Base-by-base conservation (phyloP, 106 monocot species). In the Allium cepa region DNA sequence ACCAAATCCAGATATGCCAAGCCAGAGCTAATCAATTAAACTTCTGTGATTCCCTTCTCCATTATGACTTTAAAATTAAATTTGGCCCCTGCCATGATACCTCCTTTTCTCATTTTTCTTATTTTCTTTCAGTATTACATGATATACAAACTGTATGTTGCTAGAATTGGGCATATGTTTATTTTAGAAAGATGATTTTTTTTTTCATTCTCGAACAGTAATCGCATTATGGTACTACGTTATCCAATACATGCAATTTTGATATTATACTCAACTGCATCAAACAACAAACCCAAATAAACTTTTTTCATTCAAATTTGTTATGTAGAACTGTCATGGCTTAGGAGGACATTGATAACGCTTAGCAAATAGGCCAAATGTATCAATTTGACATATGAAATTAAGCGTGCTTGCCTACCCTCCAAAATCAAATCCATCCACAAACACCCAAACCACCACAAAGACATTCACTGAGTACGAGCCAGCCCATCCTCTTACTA, bases 361-460 rank as follows among this genome's bases (percentile, higher is more conserved):
- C 73, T 85, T 92, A 46, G 88, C 83, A 82, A 92, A 92, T 63
- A 92, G 82, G 0, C 92, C 92, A 79, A 88, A 92, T 10, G 80
- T 85, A 46, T 80, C 69, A 12, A 92, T 73, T 56, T 92, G 92
- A 1, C 59, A 82, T 16, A 92, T 70, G 76, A 92, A 92, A 48
- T 92, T 88, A 15, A 80, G 50, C 73, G 77, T 76, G 83, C 88
- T 92, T 10, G 92, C 92, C 92, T 88, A 92, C 47, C 88, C 92
- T n/a, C 91, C 91, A 55, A 91, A 91, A 10, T 87, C 92, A 68
- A 92, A 92, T 10, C 92, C 92, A 18, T 88, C 81, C 53, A 92
- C 82, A 18, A 85, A 68, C 17, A 92, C 92, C 92, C 92, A 92
- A 15, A 80, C 85, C 50, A 92, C 92, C 58, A 92, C 88, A 71